Conservation (phyloP, 2,329 filamentous ascomycete species). For the Penicillium sp. region DNA sequence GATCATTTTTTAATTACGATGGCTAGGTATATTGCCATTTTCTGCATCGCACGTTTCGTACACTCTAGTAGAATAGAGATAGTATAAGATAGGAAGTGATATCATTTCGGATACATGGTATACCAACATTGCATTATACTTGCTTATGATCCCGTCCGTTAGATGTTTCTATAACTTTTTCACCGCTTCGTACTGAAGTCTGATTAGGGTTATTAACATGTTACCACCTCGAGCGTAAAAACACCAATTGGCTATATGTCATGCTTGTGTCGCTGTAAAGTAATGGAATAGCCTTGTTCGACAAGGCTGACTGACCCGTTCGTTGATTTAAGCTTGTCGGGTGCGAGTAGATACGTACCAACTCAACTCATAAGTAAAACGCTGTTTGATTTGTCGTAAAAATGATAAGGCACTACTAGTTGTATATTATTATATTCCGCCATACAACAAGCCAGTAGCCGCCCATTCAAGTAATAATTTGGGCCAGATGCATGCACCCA, state of each 20-base stretch:
- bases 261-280: no score
- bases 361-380: background rate
- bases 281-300: no score
- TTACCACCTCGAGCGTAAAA: no score
- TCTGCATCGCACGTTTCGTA: background rate
- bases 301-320: background rate
- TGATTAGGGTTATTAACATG: no score
- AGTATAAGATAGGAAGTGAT: background rate
- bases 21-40: background rate
- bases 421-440: background rate
- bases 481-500: background rate
- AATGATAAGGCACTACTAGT: slow-evolving; percentile 11
- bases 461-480: background rate
- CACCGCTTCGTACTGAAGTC: no score
- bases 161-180: no score
- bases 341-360: background rate
- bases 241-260: no score
- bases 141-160: background rate
- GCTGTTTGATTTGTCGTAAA: slow-evolving; percentile 5
- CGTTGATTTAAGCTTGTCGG: background rate
- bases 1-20: background rate
- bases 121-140: background rate
- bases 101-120: background rate
- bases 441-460: background rate
- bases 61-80: background rate